Evolutionary conservation across 2,329 filamentous ascomycete species (phyloP), one percentile per base, ranked within the genome.

Genomic region (Nigrospora osmanthi): DNA sequence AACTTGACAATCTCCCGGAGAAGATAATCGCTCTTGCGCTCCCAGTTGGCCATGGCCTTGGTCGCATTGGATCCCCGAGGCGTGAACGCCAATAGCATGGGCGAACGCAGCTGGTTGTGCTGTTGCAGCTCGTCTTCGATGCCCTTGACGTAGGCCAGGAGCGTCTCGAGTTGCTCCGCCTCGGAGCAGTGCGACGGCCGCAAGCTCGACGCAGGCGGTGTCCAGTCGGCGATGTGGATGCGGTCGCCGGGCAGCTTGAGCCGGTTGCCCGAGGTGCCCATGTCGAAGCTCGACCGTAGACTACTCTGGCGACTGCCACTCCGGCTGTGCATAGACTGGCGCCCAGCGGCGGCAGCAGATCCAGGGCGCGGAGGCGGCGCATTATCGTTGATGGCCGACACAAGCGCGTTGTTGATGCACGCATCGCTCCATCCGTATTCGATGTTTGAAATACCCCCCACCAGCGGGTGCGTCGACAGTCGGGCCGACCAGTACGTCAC

Each of bases 401-500:
- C 71, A 2, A 79, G 66, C 10, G 73, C 67, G 44, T 72, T 79
- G 54, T 80, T 81, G 56, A 96, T 82, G 49, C 96, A 82, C 16
- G 76, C 73, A 35, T 95, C 89, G 54, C 89, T 87, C 93, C 93
- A 98, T 43, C 93, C 93, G 59, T 96, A 97, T 64, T 98, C 93
- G 54, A 97, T 86, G 62, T 96, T 98, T 66, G 88, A 95, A 54
- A 98, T 87, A 46, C 90, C 91, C 46, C 93, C 93, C 32, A 91
- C 80, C 31, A 98, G 71, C 3, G 93, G 93, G 60, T 97, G 89
- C 50, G 95, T 96, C 58, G 89, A 95, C 31, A 97, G 74, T 42
- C 93, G 80, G 3, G 93, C 91, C 58, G 89, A 93, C 93, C 93
- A 98, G 67, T 97, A 98, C 66, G 98, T 98, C 56, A 88, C 89